phyloP scores from a whole-genome alignment of 768 basidiomycete genomes.

The Tulasnella sp. region DNA sequence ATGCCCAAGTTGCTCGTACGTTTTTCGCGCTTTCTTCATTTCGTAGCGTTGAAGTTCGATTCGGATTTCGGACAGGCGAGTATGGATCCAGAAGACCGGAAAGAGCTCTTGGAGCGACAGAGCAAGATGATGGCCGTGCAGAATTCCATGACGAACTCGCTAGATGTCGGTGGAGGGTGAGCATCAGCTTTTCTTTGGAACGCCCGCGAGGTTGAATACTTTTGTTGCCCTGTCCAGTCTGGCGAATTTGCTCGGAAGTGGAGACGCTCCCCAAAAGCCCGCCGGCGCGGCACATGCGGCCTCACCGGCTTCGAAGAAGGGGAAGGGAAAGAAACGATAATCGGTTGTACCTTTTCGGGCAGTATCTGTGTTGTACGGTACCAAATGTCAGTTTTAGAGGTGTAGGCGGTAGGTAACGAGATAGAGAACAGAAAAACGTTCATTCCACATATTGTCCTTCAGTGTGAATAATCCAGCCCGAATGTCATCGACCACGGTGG shows the following conservation, averaged over 20 bases:
- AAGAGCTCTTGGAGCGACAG: constrained; percentile 3
- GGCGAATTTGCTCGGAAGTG: not conserved
- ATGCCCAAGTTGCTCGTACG: constrained; percentile 13
- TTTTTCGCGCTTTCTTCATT: not conserved
- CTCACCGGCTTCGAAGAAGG: not conserved
- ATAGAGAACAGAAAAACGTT: too few species aligned
- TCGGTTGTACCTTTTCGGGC: too few species aligned
- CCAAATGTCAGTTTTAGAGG: too few species aligned
- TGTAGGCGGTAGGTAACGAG: too few species aligned
- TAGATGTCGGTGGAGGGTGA: not conserved
- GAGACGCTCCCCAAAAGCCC: not conserved
- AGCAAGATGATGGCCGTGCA: constrained; percentile 9
- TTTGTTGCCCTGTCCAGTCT: not conserved
- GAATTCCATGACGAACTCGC: not conserved
- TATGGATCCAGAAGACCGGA: constrained; percentile 10
- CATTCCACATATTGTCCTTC: too few species aligned
- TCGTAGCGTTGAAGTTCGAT: not conserved
- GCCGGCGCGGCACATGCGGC: not conserved
- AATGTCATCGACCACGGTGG: too few species aligned
- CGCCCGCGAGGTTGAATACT: not conserved
- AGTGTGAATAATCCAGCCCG: too few species aligned
- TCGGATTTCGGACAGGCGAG: not conserved
- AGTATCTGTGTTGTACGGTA: too few species aligned
- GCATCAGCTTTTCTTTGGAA: not conserved
- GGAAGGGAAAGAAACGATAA: not conserved